These are phyloP conservation scores for Collybiopsis confluens DNA, from an alignment of 768 basidiomycete genomes.

Conservation along the genomic window DNA sequence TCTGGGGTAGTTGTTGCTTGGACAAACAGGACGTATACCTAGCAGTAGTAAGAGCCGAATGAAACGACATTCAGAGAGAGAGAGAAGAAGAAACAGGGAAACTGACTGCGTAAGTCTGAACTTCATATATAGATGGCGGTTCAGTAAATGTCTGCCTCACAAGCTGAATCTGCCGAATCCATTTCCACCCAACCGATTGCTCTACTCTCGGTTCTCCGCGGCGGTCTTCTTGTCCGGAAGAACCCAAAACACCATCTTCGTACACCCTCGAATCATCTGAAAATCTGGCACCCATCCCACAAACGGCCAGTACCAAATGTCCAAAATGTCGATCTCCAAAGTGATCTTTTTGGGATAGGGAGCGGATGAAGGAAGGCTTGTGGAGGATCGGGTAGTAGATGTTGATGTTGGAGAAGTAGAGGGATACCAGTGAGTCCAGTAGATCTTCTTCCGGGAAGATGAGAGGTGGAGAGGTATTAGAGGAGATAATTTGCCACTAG, in stretches of 20 bases:
- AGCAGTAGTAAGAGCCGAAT: no score
- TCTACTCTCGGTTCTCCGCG: no score
- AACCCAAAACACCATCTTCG: no score
- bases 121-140: no score
- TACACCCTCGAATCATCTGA: no score
- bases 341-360: conserved; percentile 25
- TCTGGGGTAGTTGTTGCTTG: conserved; percentile 43
- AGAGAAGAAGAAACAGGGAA: no score
- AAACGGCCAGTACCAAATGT: conserved; percentile 39
- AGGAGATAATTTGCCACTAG: conserved; percentile 4
- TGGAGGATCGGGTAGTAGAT: conserved; percentile 46
- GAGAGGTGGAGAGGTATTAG: not conserved
- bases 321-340: conserved; percentile 35
- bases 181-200: no score
- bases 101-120: no score
- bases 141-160: no score
- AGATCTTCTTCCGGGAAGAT: conserved; percentile 50
- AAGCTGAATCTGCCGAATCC: no score
- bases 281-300: conserved; percentile 42
- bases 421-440: conserved; percentile 36
- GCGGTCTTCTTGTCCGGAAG: no score
- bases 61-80: no score
- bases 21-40: conserved; percentile 39
- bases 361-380: conserved; percentile 40
- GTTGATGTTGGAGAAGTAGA: conserved; percentile 47